Base-by-base conservation (phyloP, 2,329 filamentous ascomycete genomes). In the Microcyclospora pomicola region DNA sequence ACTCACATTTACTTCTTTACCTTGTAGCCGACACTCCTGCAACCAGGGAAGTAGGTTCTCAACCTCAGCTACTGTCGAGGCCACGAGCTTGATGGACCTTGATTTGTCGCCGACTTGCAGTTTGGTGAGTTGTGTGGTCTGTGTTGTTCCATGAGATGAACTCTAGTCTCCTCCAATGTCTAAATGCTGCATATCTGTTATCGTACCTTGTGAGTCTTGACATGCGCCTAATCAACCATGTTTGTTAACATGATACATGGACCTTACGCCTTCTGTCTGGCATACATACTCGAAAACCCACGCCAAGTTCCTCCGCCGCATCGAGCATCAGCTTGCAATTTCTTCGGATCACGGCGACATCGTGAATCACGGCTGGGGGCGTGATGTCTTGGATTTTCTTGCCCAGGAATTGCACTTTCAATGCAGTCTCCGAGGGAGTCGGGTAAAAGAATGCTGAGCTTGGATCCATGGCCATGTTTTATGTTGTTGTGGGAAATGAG, bases 191-290 rank as follows among this genome's bases (percentile, higher is more conserved):
- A 16, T 9, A 9, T 16, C 9, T 16, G 6, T 2, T 14, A 13
- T n/a, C n/a, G 13, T 59, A 79, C 80, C 65, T 91, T 91, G 58
- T 91, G 83, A 15, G 81, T 86, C 61, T 91, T 91, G 42, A 88
- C 75, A 56, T 91, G 83, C 1, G 80, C 77, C 41, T 24, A 24
- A 24, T 24, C 19, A 24, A 24, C 5, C 19, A 24, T 7, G 19
- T 24, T 7, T 5, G 19, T 7, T 5, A 24, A 4, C 19, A 24
- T 7, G 4, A 24, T 24, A 24, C 7, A 24, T n/a, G n/a, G n/a
- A n/a, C n/a, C n/a, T n/a, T n/a, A n/a, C n/a, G n/a, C n/a, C n/a
- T n/a, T 24, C 19, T 24, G 5, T 24, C 4, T 24, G 19, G 7
- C 19, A 5, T 24, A 7, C 19, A 24, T 24, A 24, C 19, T 24